A percentile compares a stretch with the other conserved stretches of the same genome.
phyloP scores from a whole-genome alignment of 176 grass and related monocot species.

The Saccharum spontaneum region DNA sequence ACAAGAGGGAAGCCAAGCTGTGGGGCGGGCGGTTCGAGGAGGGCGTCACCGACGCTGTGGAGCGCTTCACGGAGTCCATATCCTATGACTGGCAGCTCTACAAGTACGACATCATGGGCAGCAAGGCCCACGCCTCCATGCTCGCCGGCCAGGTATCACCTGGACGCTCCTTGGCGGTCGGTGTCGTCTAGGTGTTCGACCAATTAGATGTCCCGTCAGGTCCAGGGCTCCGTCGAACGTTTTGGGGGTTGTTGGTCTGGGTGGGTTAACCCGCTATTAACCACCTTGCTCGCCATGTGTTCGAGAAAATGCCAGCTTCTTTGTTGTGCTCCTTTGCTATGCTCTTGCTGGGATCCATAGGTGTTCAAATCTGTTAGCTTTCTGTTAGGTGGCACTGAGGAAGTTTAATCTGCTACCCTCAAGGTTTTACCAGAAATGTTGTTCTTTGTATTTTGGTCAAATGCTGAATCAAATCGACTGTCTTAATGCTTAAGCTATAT shows the following conservation, averaged over 20 bases:
- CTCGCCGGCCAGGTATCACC: slow-evolving; percentile 68
- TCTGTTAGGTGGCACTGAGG: background rate
- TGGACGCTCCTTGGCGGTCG: background rate
- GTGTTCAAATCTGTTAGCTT: background rate
- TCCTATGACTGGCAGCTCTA: slow-evolving; percentile 91
- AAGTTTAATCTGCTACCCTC: background rate
- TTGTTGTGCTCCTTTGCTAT: background rate
- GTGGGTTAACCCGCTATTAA: background rate
- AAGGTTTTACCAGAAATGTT: background rate
- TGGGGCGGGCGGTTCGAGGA: slow-evolving; percentile 88
- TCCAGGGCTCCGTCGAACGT: background rate
- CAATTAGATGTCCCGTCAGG: background rate
- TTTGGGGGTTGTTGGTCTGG: background rate
- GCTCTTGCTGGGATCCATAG: background rate
- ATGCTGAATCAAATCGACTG: background rate
- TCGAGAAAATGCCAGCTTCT: slow-evolving; percentile 37
- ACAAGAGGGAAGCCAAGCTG: slow-evolving; percentile 63
- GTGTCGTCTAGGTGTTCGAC: background rate
- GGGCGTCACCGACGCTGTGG: slow-evolving; percentile 69
- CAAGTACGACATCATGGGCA: slow-evolving; percentile 95
- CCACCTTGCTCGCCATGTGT: slow-evolving; percentile 17
- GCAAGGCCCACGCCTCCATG: slow-evolving; percentile 92
- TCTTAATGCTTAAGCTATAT: background rate
- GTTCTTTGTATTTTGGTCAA: background rate
- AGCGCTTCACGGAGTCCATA: slow-evolving; percentile 87